Evolutionary conservation across 371 early-diverging fungal genomes (phyloP), one percentile per base, ranked within the genome.

Genomic region (Mortierella sp.): DNA sequence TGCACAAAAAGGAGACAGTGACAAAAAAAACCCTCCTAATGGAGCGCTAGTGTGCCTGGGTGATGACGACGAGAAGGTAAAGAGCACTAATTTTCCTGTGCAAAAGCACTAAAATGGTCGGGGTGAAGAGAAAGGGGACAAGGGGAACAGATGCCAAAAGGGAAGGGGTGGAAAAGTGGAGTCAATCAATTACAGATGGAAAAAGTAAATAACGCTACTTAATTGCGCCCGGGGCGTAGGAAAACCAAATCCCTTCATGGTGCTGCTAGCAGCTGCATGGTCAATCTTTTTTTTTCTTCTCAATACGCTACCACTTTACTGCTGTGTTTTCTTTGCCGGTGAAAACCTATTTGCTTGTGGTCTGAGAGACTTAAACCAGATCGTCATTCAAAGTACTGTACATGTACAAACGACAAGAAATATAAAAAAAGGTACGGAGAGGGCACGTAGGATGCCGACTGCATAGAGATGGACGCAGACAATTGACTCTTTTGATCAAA

Each of bases 241-340:
- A n/a, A n/a, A n/a, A n/a, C n/a, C n/a, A n/a, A n/a, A n/a, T n/a
- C n/a, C n/a, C n/a, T n/a, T n/a, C n/a, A n/a, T n/a, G n/a, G n/a
- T n/a, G n/a, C n/a, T 61, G 61, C 61, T 61, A 61, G 39, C 37
- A 34, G 22, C 61, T 37, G 61, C 61, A 61, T 61, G 61, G 61
- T 34, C 22, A 6, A 37, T 37, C 61, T 8, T 19, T 34, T 34
- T 14, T 1, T 50, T 24, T 24, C 24, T 9, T 29, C 34, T 58
- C 31, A 58, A 58, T 34, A 16, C 34, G 2, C 11, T 58, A 9
- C 22, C 11, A 16, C 37, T 37, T 34, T 19, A 61, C 22, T 61
- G 37, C 37, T 61, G 61, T 34, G 39, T 37, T 2, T 19, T 61
- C 19, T 61, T 6, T 16, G 11, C 16, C 26, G 13, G 6, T 55